These are phyloP conservation scores for Apophysomyces trapeziformis DNA, from an alignment of 371 early-diverging fungal genomes.

Conservation along the genomic window DNA sequence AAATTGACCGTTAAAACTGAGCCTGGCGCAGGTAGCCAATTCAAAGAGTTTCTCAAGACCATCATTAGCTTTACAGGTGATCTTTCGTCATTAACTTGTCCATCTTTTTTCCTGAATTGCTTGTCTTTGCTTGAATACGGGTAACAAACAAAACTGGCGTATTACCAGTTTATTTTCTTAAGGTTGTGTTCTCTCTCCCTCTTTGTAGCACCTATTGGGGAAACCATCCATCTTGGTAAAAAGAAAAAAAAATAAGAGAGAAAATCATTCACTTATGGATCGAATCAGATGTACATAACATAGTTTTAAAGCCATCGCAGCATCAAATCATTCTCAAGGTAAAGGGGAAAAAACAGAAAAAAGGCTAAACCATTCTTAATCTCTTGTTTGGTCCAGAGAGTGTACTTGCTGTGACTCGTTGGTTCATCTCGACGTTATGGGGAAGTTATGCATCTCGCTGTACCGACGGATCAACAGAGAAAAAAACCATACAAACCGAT, in stretches of 20 bases:
- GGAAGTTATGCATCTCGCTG: conserved; percentile 63
- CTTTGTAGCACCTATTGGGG: conserved; percentile 40
- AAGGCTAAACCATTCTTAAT: background rate
- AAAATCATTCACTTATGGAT: background rate
- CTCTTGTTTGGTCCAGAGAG: conserved; percentile 47
- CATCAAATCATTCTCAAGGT: conserved; percentile 55
- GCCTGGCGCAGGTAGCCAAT: conserved; percentile 45
- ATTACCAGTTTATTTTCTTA: background rate
- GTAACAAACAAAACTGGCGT: conserved; percentile 34
- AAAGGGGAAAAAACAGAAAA: conserved; percentile 8
- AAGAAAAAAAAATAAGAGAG: background rate
- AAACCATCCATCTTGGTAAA: conserved; percentile 43
- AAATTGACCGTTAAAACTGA: conserved; percentile 46
- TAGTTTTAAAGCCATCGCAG: conserved; percentile 48
- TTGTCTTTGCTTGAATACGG: conserved; percentile 80
- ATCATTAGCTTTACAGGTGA: conserved; percentile 82
- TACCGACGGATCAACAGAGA: conserved; percentile 54
- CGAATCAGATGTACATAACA: background rate
- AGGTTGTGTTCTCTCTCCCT: background rate
- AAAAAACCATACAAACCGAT: conserved; percentile 86
- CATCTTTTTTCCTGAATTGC: conserved; percentile 77
- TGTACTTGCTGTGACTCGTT: conserved; percentile 68
- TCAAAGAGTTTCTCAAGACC: conserved; percentile 60
- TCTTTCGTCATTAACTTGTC: conserved; percentile 78
- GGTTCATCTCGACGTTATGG: conserved; percentile 78